Base-by-base conservation (phyloP, 1,284 basidiomycete species). In the Ceratobasidium sp. region DNA sequence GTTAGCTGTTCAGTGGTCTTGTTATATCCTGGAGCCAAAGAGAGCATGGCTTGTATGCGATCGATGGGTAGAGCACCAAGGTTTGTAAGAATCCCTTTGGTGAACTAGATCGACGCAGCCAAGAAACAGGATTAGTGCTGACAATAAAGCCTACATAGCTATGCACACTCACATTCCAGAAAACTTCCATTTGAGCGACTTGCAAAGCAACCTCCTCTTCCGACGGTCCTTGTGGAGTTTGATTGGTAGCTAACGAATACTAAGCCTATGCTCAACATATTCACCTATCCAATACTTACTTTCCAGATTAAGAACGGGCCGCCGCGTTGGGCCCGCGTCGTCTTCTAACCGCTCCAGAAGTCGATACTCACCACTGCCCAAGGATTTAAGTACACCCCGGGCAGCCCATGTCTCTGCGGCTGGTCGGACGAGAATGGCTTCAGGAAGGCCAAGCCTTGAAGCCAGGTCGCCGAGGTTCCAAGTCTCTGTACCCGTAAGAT, bases 61-160 rank as follows among this genome's bases (percentile, higher is more conserved):
- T 94, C 91, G 53, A 94, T 82, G 2, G 92, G 89, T 33, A 96
- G 87, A 0, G 90, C 85, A 7, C 93, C 93, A 60, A 97, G 86
- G 83, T 95, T 96, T 75, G 90, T 94, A 77, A 97, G 90, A 91
- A 95, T 94, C 46, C 94, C 94, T 84, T 94, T 91, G 79, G 95
- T 92, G 84, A 92, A 94, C 92, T 93, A 61, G 6, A 18, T 79
- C n/a, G 61, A 64, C 82, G 76, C 49, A 75, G 78, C 77, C 68
- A 55, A 77, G 20, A 77, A 33, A 60, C 26, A 55, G 63, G 12
- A 20, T 49, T 56, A 73, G 55, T 26, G 51, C 1, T 33, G 72
- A 33, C 28, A 53, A 44, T 28, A 20, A 12, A 9, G 64, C 28
- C 39, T 46, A 9, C 28, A 61, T 77, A 75, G 46, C 26, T 77